Evolutionary conservation across 176 grass and related monocot species (phyloP).

Genomic region (Carex parvula): DNA sequence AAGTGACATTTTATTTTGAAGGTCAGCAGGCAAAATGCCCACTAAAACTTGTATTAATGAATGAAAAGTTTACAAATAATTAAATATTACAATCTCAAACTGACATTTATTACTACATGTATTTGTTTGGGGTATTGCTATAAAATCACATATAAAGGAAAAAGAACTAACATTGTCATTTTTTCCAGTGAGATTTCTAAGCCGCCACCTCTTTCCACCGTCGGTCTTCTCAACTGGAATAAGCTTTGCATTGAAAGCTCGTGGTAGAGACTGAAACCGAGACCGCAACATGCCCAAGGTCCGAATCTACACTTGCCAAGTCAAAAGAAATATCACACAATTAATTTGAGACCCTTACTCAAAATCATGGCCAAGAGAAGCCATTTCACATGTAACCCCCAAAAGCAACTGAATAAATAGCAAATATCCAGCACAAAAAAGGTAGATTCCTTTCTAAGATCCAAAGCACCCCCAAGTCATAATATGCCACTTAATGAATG

Average conservation of each 20-base stretch:
- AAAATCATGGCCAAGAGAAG: not conserved
- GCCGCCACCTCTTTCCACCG: conserved; percentile 48
- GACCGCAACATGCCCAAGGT: conserved; percentile 94
- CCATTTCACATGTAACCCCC: not conserved
- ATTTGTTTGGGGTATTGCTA: not conserved
- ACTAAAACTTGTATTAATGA: too few relatives aligned
- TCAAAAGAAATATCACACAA: conserved; percentile 18
- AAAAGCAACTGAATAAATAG: not conserved
- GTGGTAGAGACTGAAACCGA: conserved; percentile 70
- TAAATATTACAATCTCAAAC: not conserved
- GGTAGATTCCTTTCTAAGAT: not conserved
- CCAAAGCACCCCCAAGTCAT: not conserved
- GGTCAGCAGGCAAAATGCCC: too few relatives aligned
- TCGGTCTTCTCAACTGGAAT: conserved; percentile 59
- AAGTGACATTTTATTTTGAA: not conserved
- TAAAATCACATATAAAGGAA: conserved; percentile 5
- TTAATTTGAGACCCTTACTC: not conserved
- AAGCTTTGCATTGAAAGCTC: conserved; percentile 64
- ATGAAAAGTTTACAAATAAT: too few relatives aligned
- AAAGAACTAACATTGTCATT: conserved; percentile 40
- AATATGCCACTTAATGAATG: not conserved
- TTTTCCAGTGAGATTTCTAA: conserved; percentile 57
- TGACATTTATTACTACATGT: not conserved
- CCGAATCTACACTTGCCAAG: conserved; percentile 59
- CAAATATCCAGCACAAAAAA: conserved; percentile 7